Conservation (phyloP, 768 basidiomycete species). For the Artomyces pyxidatus region DNA sequence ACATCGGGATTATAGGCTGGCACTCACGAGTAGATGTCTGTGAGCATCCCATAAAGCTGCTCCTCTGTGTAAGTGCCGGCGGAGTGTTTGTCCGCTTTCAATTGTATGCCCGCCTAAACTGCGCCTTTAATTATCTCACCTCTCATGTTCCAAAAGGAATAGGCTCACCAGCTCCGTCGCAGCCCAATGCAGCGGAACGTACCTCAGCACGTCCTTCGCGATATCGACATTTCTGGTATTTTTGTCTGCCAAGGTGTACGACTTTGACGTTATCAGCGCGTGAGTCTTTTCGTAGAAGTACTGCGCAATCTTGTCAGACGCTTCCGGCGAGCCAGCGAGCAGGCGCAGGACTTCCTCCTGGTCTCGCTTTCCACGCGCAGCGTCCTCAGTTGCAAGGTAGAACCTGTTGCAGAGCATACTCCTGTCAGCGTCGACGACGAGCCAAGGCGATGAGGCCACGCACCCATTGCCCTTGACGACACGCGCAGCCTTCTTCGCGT, state of each 20-base stretch:
- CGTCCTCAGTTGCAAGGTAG: conserved; percentile 47
- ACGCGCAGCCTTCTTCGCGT: conserved; percentile 39
- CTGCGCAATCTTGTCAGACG: conserved; percentile 39
- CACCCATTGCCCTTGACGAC: conserved; percentile 59
- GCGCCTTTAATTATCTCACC: neutral
- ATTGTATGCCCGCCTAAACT: conserved; percentile 57
- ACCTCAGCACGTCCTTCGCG: conserved; percentile 57
- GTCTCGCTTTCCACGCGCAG: conserved; percentile 31
- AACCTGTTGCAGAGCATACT: conserved; percentile 36
- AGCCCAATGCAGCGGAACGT: conserved; percentile 62
- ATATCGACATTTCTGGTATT: conserved; percentile 52
- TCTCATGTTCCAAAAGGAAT: neutral
- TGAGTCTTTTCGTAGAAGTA: conserved; percentile 64
- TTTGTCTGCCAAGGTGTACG: conserved; percentile 50
- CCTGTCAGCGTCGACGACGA: neutral
- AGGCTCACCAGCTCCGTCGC: conserved; percentile 56
- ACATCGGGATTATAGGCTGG: neutral
- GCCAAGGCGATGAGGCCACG: conserved; percentile 10
- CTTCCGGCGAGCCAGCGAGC: conserved; percentile 39
- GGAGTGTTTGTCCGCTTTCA: conserved; percentile 47
- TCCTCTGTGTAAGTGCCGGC: conserved; percentile 55
- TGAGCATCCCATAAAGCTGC: conserved; percentile 55
- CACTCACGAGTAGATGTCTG: conserved; percentile 64
- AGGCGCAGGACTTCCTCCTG: conserved; percentile 39
- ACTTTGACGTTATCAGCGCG: conserved; percentile 44